phyloP scores from a whole-genome alignment of 108 stramenopile species.

The Stephanodiscus triporus region DNA sequence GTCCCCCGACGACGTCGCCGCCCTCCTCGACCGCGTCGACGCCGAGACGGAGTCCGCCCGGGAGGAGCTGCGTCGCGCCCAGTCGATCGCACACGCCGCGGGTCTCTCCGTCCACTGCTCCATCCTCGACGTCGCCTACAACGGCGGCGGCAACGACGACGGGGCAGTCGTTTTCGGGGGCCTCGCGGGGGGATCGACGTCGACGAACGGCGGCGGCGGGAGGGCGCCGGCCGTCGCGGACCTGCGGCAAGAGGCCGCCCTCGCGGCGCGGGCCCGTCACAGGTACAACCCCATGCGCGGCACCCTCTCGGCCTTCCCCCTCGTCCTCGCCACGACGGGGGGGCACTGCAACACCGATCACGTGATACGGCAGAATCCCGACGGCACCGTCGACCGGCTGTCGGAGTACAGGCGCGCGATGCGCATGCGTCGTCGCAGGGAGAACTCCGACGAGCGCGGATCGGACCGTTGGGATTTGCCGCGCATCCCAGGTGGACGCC shows the following conservation, averaged over 20 bases:
- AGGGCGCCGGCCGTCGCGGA: not conserved
- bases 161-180: too few relatives aligned
- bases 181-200: not conserved
- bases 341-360: constrained; percentile 89
- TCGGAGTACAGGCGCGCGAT: constrained; percentile 72
- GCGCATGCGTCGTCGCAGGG: constrained; percentile 51
- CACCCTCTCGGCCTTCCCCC: constrained; percentile 37
- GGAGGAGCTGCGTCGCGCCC: constrained; percentile 50
- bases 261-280: constrained; percentile 35
- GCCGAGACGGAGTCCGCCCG: constrained; percentile 38
- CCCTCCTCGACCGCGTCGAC: constrained; percentile 38
- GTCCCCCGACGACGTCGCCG: not conserved
- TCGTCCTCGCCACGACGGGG: constrained; percentile 62
- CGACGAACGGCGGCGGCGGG: not conserved
- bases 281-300: constrained; percentile 46
- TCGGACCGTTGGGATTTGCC: constrained; percentile 85
- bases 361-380: constrained; percentile 57
- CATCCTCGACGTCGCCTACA: constrained; percentile 29
- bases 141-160: constrained; percentile 5
- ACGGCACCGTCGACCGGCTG: constrained; percentile 60
- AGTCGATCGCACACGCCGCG: constrained; percentile 44
- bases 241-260: constrained; percentile 30
- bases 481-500: constrained; percentile 68
- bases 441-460: constrained; percentile 60
- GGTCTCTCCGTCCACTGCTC: constrained; percentile 62